Percentiles rank a stretch among this genome's conserved stretches.
Evolutionary conservation across 2,329 filamentous ascomycete genomes (phyloP).

Genomic region (Blumeriella jaapii): DNA sequence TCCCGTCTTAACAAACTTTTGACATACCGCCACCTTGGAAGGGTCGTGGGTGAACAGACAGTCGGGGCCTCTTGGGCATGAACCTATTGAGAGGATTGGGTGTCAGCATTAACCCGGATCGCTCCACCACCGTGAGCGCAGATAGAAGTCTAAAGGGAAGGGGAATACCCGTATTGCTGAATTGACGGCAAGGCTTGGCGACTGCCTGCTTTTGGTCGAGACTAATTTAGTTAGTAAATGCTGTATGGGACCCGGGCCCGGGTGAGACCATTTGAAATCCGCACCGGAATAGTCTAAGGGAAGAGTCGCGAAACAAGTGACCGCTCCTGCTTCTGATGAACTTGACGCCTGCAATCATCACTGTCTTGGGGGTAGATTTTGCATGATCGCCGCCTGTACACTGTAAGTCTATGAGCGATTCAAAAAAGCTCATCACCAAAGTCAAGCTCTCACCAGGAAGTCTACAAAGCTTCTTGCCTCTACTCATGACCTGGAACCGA

Average conservation of each 20-base stretch:
- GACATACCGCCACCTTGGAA: conserved; percentile 81
- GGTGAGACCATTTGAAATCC: conserved; percentile 26
- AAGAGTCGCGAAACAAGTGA: conserved; percentile 68
- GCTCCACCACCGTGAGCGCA: conserved; percentile 11
- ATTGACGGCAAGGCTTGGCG: conserved; percentile 61
- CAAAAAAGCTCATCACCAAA: conserved; percentile 6
- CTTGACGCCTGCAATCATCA: conserved; percentile 62
- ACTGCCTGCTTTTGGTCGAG: conserved; percentile 47
- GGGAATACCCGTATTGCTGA: conserved; percentile 55
- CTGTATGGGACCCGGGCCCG: conserved; percentile 17
- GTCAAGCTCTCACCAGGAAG: conserved; percentile 45
- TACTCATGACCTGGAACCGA: conserved; percentile 59
- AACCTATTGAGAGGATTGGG: conserved; percentile 49
- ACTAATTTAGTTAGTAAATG: conserved; percentile 27
- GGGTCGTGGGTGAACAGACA: conserved; percentile 81
- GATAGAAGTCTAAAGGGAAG: conserved; percentile 16
- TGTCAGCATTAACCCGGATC: conserved; percentile 24
- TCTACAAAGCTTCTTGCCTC: conserved; percentile 74
- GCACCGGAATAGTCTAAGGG: conserved; percentile 68
- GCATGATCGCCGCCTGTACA: conserved; percentile 43
- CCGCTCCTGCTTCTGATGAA: conserved; percentile 82
- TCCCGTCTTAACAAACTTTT: conserved; percentile 70
- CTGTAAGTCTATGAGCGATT: conserved; percentile 23
- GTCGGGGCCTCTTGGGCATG: conserved; percentile 67
- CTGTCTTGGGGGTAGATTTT: conserved; percentile 62